These are phyloP conservation scores for Prunella vulgaris DNA, from an alignment of 257 asterid species.

Conservation along the genomic window DNA sequence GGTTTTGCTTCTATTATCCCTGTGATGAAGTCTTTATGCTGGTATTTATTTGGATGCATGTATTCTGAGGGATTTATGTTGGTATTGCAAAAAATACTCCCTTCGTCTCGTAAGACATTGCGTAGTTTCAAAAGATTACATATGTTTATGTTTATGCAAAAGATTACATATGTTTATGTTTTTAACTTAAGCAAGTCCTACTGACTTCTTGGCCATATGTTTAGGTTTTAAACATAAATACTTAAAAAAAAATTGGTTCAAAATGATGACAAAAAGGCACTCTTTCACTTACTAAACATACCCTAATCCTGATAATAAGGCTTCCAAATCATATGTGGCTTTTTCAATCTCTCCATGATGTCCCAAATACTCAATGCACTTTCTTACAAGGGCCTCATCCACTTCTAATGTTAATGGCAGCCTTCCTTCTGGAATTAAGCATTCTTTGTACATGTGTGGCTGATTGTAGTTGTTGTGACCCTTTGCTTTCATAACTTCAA, in stretches of 20 bases:
- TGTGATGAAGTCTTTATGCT: too few relatives aligned
- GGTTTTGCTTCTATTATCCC: too few relatives aligned
- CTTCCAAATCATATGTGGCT: neutral
- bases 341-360: neutral
- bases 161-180: too few relatives aligned
- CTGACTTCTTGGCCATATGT: neutral
- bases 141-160: neutral
- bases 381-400: neutral
- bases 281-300: neutral
- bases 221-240: neutral
- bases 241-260: neutral
- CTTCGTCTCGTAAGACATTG: too few relatives aligned
- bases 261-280: neutral
- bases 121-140: neutral
- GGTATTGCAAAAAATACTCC: too few relatives aligned
- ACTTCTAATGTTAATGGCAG: neutral
- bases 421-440: neutral
- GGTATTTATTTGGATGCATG: too few relatives aligned
- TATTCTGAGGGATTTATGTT: too few relatives aligned
- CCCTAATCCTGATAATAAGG: neutral
- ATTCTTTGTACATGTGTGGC: neutral
- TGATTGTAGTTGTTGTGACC: neutral
- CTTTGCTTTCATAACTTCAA: neutral
- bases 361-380: neutral
- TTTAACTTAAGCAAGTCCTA: neutral